Evolutionary conservation across 106 monocot genomes (phyloP).

Genomic region (Allium cepa): DNA sequence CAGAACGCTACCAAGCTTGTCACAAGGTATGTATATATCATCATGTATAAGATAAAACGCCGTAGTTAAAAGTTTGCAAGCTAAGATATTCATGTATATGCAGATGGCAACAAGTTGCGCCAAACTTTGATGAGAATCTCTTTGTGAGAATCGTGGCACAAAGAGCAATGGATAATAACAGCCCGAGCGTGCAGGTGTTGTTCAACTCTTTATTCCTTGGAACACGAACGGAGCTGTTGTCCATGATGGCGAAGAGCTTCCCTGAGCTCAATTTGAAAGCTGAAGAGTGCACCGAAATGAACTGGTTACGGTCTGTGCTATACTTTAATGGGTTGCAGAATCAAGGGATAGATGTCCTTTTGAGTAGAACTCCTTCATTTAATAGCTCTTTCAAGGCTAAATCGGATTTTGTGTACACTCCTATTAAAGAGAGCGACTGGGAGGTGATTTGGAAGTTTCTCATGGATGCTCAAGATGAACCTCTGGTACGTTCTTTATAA

Average conservation of each 20-base stretch:
- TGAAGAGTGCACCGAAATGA: constrained; percentile 30
- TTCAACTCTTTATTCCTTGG: constrained; percentile 34
- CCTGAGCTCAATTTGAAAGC: constrained; percentile 24
- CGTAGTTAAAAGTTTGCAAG: background rate
- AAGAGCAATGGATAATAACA: background rate
- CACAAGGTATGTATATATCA: constrained; percentile 1
- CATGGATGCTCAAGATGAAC: constrained; percentile 8
- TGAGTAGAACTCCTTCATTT: background rate
- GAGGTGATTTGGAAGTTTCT: constrained; percentile 25
- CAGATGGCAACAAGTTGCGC: constrained; percentile 10
- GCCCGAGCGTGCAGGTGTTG: constrained; percentile 9
- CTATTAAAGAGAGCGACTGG: constrained; percentile 7
- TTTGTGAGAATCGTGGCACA: constrained; percentile 6
- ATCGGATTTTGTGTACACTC: constrained; percentile 22
- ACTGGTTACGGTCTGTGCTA: constrained; percentile 24
- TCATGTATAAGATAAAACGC: background rate
- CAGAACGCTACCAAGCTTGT: constrained; percentile 29
- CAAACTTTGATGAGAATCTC: background rate
- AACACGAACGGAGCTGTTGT: constrained; percentile 5
- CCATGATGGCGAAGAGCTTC: constrained; percentile 19
- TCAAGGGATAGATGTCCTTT: background rate
- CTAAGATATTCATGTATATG: background rate
- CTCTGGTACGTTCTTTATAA: background rate
- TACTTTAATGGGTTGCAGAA: background rate
- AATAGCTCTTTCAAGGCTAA: constrained; percentile 28